Base-by-base conservation (phyloP, 2,329 filamentous ascomycete genomes). In the Aspergillus piperis region DNA sequence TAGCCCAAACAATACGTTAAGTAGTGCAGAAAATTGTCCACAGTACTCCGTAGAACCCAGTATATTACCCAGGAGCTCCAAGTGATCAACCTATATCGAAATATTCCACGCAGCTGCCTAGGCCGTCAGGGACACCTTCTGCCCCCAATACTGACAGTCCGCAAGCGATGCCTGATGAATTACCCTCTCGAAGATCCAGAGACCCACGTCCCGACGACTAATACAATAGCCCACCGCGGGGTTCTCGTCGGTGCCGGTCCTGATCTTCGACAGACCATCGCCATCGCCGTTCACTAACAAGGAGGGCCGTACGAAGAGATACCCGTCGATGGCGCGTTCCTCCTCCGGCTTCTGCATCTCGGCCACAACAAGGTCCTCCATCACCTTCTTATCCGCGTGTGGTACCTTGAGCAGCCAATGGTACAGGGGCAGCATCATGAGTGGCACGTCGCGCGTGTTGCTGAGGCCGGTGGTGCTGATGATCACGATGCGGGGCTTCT, bases 381-480 rank as follows among this genome's bases (percentile, higher is more conserved):
- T 78, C 4, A 68, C 64, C 58, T 60, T 64, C 68, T 78, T 78
- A 59, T 78, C 76, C 19, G 66, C 71, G 60, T 82, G 69, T 21
- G 69, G 69, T n/a, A 64, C 70, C 54, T 67, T 68, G 60, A 72
- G 67, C 38, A 71, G 32, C 59, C 64, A 69, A 17, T 70, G 63
- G 50, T 77, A 78, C 32, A 77, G 23, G 2, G 73, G 72, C 8
- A 65, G 60, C 62, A 77, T 68, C 5, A 64, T 63, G 4, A 71
- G 55, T 0, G 75, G 76, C 19, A 73, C 66, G 58, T 75, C 72
- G 17, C 71, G 71, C 15, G 66, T 67, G 19, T 67, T 66, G 4
- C 64, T 66, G 13, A 77, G 64, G 11, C 73, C 76, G 2, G 73
- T 75, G 13, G 75, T 73, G 48, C 73, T 75, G 38, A 76, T 68